Evolutionary conservation across 768 basidiomycete species (phyloP).

Genomic region (Neoboletus brunneissimus): DNA sequence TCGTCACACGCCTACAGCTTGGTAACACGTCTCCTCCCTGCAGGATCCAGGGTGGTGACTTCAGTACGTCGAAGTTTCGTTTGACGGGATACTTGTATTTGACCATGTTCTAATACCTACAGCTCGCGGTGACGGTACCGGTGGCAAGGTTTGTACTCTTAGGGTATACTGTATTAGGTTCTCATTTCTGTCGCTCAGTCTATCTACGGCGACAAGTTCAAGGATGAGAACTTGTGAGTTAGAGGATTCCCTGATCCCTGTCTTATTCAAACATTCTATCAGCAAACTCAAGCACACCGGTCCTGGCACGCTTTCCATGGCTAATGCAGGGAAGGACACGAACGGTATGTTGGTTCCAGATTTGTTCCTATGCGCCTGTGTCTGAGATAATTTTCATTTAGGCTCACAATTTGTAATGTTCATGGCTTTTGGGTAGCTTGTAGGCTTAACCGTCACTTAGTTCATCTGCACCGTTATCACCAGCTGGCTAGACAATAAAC

Average conservation of each 20-base stretch:
- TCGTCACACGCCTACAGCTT: neutral
- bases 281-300: conserved; percentile 96
- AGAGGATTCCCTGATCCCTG: neutral
- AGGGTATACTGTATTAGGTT: neutral
- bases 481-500: conserved; percentile 87
- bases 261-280: neutral
- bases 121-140: conserved; percentile 87
- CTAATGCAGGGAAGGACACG: conserved; percentile 89
- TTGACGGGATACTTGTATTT: conserved; percentile 15
- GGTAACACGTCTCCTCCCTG: conserved; percentile 1
- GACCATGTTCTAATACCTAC: conserved; percentile 8
- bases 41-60: conserved; percentile 98
- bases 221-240: conserved; percentile 93
- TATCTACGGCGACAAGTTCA: conserved; percentile 87
- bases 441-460: conserved; percentile 37
- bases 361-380: neutral
- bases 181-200: conserved; percentile 44
- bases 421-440: neutral
- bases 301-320: conserved; percentile 89
- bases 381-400: conserved; percentile 26
- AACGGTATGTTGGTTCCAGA: conserved; percentile 57
- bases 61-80: conserved; percentile 57
- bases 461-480: conserved; percentile 91
- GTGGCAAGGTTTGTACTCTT: conserved; percentile 65
- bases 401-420: conserved; percentile 82